A percentile compares a stretch with the other conserved stretches of the same genome.
Evolutionary conservation across 495 filamentous ascomycete genomes (phyloP).

Genomic region (Neurospora sp.): DNA sequence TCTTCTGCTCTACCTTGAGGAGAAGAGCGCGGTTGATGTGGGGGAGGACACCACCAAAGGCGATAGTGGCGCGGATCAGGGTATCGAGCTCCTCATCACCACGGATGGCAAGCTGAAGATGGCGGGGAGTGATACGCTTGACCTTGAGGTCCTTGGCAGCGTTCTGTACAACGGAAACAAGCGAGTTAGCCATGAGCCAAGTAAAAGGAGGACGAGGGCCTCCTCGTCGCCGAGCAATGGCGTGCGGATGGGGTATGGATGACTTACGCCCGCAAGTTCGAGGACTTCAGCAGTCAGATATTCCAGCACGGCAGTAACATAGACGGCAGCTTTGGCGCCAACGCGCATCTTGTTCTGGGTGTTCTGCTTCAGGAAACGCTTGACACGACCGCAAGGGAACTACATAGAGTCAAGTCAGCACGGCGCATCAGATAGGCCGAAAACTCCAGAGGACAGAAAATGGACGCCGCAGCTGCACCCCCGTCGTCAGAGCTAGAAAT

Average conservation of each 20-base stretch:
- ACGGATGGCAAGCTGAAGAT: conserved; percentile 95
- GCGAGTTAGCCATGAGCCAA: neutral
- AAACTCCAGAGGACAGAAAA: neutral
- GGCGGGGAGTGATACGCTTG: conserved; percentile 98
- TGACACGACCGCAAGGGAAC: conserved; percentile 99
- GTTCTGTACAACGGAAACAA: conserved; percentile 43
- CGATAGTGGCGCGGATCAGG: conserved; percentile 93
- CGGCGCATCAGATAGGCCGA: conserved; percentile 20
- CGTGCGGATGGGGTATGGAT: conserved; percentile 7
- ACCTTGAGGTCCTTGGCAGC: conserved; percentile 99
- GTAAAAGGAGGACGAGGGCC: conserved; percentile 1
- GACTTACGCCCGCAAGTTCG: conserved; percentile 76
- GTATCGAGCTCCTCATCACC: conserved; percentile 98
- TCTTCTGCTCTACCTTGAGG: conserved; percentile 99
- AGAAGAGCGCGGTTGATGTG: conserved; percentile 97
- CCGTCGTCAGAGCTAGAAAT: neutral
- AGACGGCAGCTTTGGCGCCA: conserved; percentile 96
- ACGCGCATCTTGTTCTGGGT: conserved; percentile 99
- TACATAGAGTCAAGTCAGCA: conserved; percentile 26
- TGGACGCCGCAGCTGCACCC: neutral
- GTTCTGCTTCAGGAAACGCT: conserved; percentile 98
- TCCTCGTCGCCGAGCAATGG: neutral
- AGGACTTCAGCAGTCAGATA: conserved; percentile 98
- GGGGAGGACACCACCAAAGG: conserved; percentile 93
- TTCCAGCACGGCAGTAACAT: conserved; percentile 95